A percentile compares a stretch with the other conserved stretches of the same genome.
These are phyloP conservation scores for Cystofilobasidium bisporidii DNA, from an alignment of 768 basidiomycete genomes.

Conservation along the genomic window DNA sequence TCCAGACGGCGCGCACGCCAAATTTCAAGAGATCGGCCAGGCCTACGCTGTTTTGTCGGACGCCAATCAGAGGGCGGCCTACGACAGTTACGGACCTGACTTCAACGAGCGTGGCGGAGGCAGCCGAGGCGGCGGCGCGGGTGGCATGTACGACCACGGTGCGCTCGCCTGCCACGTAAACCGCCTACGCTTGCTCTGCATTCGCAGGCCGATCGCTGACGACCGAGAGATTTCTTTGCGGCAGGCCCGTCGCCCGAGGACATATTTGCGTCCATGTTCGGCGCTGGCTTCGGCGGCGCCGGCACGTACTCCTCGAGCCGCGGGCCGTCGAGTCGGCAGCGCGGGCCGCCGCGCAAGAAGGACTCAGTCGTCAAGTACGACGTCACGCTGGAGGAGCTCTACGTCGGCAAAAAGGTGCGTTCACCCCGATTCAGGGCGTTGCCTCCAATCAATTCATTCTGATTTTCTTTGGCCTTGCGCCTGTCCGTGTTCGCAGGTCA, in stretches of 20 bases:
- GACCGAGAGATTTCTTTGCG: background rate
- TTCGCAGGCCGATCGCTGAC: background rate
- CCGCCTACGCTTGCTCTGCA: no score
- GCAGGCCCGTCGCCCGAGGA: slow-evolving; percentile 36
- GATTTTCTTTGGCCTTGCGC: no score
- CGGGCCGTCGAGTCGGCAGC: slow-evolving; percentile 42
- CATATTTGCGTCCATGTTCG: slow-evolving; percentile 40
- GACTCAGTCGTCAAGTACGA: slow-evolving; percentile 69
- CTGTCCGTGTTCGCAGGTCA: no score
- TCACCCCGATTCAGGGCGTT: no score
- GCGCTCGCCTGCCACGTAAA: no score
- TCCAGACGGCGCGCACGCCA: slow-evolving; percentile 24
- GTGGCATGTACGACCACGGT: slow-evolving; percentile 6
- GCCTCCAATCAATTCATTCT: no score
- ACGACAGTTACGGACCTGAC: slow-evolving; percentile 66
- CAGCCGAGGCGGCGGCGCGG: slow-evolving; percentile 16
- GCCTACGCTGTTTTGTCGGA: slow-evolving; percentile 71
- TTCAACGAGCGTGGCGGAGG: slow-evolving; percentile 45
- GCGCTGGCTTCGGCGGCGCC: slow-evolving; percentile 38
- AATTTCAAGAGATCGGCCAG: slow-evolving; percentile 31
- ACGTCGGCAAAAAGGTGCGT: slow-evolving; percentile 70
- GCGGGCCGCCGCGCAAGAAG: slow-evolving; percentile 36
- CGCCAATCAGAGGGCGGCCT: slow-evolving; percentile 55
- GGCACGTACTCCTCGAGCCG: slow-evolving; percentile 28
- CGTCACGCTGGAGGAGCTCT: slow-evolving; percentile 83